A percentile compares a stretch with the other conserved stretches of the same genome.
Conservation (phyloP, 306 rosid species). For the Abrus pulchellus region DNA sequence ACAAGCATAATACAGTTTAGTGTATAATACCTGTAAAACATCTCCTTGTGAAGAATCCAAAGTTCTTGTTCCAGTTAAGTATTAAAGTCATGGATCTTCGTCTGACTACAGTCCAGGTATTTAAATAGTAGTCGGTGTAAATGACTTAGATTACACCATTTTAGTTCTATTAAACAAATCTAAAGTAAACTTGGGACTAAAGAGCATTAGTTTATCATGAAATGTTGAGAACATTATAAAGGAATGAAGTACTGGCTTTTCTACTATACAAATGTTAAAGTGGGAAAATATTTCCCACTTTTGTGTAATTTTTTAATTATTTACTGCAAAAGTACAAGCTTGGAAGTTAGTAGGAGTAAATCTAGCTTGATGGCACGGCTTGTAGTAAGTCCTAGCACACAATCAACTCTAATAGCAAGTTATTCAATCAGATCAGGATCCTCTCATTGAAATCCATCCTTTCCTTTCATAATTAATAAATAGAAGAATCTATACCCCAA, state of each 20-base stretch:
- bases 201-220: neutral
- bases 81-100: neutral
- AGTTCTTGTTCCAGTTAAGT: neutral
- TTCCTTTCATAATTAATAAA: neutral
- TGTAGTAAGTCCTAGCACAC: neutral
- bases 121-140: neutral
- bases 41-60: neutral
- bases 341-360: neutral
- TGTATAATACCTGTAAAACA: neutral
- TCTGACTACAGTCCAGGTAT: neutral
- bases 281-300: constrained; percentile 12
- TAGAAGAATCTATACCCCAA: neutral
- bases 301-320: neutral
- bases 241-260: neutral
- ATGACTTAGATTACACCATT: constrained; percentile 9
- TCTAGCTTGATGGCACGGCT: neutral
- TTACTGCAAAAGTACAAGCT: neutral
- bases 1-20: constrained; percentile 11
- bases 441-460: neutral
- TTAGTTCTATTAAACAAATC: constrained; percentile 8
- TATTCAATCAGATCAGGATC: neutral
- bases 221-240: neutral
- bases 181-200: constrained; percentile 7
- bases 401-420: neutral
- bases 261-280: neutral